Percentiles rank a stretch among this genome's conserved stretches.
Conservation (phyloP, 176 grass and related monocot species). For the Aegilops tauschii region DNA sequence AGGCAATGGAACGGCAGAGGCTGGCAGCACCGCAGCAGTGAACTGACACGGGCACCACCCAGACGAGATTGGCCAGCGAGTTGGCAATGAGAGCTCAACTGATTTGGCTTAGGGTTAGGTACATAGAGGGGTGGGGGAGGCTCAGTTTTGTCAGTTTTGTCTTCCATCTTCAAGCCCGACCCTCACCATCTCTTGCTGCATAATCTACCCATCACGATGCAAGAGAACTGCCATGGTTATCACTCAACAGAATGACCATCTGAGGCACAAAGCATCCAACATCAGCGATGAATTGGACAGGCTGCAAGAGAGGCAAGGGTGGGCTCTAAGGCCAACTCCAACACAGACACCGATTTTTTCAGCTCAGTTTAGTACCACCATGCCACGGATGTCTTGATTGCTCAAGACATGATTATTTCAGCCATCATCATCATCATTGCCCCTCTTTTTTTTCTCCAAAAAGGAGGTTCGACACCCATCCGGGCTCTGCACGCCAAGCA, state of each 20-base stretch:
- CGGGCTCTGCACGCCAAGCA: background rate
- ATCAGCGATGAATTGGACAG: too few species aligned
- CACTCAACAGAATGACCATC: background rate
- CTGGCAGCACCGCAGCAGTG: conserved; percentile 10
- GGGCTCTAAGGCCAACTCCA: too few species aligned
- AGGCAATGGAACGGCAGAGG: background rate
- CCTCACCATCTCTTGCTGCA: background rate
- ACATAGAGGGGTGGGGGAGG: too few species aligned
- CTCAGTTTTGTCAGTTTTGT: too few species aligned
- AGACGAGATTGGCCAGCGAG: background rate
- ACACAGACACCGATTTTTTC: too few species aligned
- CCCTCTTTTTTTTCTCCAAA: too few species aligned
- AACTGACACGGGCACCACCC: background rate
- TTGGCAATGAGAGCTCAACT: background rate
- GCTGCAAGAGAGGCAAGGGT: too few species aligned
- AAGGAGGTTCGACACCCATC: background rate
- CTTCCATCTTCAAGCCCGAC: too few species aligned
- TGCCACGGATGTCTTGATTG: background rate
- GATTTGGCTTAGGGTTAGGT: background rate
- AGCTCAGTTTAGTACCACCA: background rate
- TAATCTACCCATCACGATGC: background rate
- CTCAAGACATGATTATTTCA: background rate
- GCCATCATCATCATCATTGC: conserved; percentile 2
- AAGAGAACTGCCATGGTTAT: background rate
- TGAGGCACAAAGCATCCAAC: too few species aligned